Evolutionary conservation across 2,329 filamentous ascomycete genomes (phyloP).

Genomic region (Diaporthe batatas): DNA sequence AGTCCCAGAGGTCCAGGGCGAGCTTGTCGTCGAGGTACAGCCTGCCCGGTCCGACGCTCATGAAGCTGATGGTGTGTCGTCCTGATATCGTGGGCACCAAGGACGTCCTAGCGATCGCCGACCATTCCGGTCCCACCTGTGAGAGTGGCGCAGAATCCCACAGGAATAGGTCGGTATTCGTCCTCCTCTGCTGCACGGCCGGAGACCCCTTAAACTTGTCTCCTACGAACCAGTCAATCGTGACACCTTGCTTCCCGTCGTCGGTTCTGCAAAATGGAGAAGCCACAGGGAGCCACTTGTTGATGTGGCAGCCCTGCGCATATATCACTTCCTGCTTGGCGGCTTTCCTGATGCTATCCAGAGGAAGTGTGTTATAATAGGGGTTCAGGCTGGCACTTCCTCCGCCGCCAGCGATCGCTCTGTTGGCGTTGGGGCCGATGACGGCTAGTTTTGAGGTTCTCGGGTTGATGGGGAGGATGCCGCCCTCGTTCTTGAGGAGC

Average conservation of each 20-base stretch:
- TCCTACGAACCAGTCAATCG: conserved; percentile 74
- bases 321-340: conserved; percentile 70
- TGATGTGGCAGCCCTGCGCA: conserved; percentile 72
- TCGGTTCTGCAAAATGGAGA: conserved; percentile 69
- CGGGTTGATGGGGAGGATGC: conserved; percentile 69
- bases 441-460: conserved; percentile 71
- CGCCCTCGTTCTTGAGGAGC: conserved; percentile 73
- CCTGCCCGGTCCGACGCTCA: conserved; percentile 74
- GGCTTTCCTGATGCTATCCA: conserved; percentile 70
- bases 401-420: conserved; percentile 76
- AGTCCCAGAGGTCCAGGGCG: conserved; percentile 76
- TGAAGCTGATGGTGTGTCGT: conserved; percentile 75
- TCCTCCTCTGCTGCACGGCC: conserved; percentile 68
- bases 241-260: conserved; percentile 71
- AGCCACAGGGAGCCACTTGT: conserved; percentile 75
- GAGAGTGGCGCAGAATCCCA: conserved; percentile 76
- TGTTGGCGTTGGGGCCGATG: conserved; percentile 76
- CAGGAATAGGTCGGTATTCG: conserved; percentile 76
- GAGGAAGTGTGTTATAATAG: conserved; percentile 75
- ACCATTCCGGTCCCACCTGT: conserved; percentile 73
- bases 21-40: conserved; percentile 71
- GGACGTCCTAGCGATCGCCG: conserved; percentile 71
- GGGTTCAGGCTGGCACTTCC: conserved; percentile 77
- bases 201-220: conserved; percentile 73
- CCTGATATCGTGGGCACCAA: conserved; percentile 71